Evolutionary conservation across 768 basidiomycete genomes (phyloP).

Genomic region (Lactarius psammicola): DNA sequence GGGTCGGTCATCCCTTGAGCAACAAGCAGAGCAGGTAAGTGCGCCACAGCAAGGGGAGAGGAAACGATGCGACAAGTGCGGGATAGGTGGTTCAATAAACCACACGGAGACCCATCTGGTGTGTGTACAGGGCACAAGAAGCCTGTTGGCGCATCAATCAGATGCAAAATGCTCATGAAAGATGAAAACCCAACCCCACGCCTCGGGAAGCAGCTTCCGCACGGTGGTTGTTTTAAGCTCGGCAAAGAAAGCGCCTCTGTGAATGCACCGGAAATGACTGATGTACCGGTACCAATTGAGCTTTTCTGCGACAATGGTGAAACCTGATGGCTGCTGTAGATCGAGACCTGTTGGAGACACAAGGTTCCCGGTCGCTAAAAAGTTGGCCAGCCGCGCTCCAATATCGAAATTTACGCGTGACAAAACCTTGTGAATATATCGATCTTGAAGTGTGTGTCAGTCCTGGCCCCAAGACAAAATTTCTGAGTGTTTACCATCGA

Average conservation of each 20-base stretch:
- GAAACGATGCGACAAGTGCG: conserved; percentile 92
- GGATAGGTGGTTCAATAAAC: conserved; percentile 94
- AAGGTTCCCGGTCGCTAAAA: conserved; percentile 96
- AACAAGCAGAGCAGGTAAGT: conserved; percentile 78
- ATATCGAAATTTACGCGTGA: conserved; percentile 87
- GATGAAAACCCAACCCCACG: conserved; percentile 71
- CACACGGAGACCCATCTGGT: conserved; percentile 97
- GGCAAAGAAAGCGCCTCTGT: conserved; percentile 98
- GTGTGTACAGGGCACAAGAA: conserved; percentile 99
- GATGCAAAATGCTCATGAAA: conserved; percentile 1
- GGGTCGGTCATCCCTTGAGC: conserved; percentile 94
- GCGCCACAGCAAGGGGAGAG: conserved; percentile 63
- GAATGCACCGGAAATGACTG: conserved; percentile 96
- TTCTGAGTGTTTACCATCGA: conserved; percentile 65
- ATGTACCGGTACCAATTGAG: conserved; percentile 98
- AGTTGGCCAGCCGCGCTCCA: conserved; percentile 85
- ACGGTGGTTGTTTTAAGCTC: conserved; percentile 98
- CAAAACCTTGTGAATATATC: conserved; percentile 76
- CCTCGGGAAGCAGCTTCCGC: conserved; percentile 92
- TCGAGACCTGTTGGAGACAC: conserved; percentile 94
- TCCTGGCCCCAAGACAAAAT: not conserved
- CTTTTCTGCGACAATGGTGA: conserved; percentile 98
- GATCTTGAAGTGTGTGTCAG: conserved; percentile 46
- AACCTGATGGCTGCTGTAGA: conserved; percentile 96
- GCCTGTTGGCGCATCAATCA: conserved; percentile 45